Evolutionary conservation across 305 asterid genomes (phyloP), one percentile per base, ranked within the genome.

Genomic region (Nicotiana rustica): DNA sequence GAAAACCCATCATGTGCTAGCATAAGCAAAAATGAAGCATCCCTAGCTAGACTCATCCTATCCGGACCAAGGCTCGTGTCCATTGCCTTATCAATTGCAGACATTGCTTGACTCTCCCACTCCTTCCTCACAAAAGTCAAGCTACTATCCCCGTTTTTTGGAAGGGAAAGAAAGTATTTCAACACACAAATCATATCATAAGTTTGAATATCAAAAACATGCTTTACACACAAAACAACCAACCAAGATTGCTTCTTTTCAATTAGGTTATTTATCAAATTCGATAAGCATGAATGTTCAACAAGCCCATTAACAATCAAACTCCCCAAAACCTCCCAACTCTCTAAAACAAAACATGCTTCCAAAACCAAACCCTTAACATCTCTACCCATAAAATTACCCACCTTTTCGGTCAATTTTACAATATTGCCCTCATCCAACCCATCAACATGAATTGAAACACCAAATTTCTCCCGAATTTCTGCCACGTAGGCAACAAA

Each of bases 1-100:
- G 91, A 88, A 83, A 96, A 94, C 29, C 91, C 97, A 86, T 96
- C 98, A 73, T 91, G 89, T 5, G 92, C 98, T 84, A 93, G 18
- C 98, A 94, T 94, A 83, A 96, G 77, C 89, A 91, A 87, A 49
- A 93, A 56, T 0, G 93, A 85, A 0, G 98, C 93, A 18, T 93
- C 93, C 87, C 87, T 93, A 0, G 92, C 95, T 82, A 85, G 84
- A 47, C 18, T 81, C 86, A 67, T 80, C 0, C 87, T 90, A 71
- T 87, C 88, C 80, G 84, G 86, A 69, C 85, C 77, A 44, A 87
- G 86, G 49, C 77, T 85, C 41, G 80, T 84, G 57, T 81, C 92
- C 19, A 88, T 85, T 1, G 88, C 93, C 83, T 88, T 88, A 38
- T 89, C 92, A 25, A 96, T 88, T 10, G 95, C 93, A 69, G 88